These are phyloP conservation scores for Daldinia concentrica DNA, from an alignment of 495 filamentous ascomycete genomes.

Conservation along the genomic window DNA sequence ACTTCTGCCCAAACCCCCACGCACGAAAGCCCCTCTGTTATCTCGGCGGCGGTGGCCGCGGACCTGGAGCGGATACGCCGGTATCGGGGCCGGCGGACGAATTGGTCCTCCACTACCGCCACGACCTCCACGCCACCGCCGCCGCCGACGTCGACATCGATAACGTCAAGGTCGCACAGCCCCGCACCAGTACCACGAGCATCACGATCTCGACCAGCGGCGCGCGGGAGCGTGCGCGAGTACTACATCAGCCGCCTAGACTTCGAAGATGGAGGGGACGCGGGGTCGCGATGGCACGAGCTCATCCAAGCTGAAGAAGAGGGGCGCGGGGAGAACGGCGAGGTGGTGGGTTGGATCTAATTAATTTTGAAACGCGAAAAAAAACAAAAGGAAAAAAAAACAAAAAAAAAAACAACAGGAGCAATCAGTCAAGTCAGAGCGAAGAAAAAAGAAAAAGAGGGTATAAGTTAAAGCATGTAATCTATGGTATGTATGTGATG, in stretches of 20 bases:
- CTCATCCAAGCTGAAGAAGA: background rate
- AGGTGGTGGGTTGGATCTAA: conserved; percentile 17
- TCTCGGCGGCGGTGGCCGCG: conserved; percentile 22
- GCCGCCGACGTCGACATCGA: background rate
- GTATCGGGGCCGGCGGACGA: conserved; percentile 22
- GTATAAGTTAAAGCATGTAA: background rate
- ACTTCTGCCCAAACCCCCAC: background rate
- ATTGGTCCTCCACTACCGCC: conserved; percentile 1
- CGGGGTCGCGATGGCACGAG: conserved; percentile 2
- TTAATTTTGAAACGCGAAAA: background rate
- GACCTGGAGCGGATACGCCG: conserved; percentile 36
- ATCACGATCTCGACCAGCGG: background rate
- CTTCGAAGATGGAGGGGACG: conserved; percentile 19
- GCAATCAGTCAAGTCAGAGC: background rate
- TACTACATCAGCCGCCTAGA: conserved; percentile 32
- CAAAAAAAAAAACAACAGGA: background rate
- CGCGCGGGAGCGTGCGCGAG: background rate
- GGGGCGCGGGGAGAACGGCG: background rate
- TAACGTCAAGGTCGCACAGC: background rate
- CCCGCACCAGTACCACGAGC: background rate
- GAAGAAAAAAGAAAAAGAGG: background rate
- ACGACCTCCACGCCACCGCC: background rate
- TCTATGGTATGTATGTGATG: background rate
- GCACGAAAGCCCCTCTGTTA: background rate
- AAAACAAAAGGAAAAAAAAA: background rate